Percentiles rank a stretch among this genome's conserved stretches.
Conservation (phyloP, 306 rosid genomes). For the Fagus sylvatica region DNA sequence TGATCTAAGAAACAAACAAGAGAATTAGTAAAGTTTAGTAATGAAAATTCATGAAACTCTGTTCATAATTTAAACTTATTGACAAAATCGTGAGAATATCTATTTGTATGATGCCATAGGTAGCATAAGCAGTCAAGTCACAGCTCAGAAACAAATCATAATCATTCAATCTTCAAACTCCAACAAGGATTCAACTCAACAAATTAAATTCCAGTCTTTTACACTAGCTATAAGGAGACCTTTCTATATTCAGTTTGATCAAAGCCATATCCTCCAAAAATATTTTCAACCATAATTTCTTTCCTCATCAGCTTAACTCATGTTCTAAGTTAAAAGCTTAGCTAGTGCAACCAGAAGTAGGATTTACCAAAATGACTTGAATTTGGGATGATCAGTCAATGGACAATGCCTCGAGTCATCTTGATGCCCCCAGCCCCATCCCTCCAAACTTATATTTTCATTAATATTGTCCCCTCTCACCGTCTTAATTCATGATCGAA, state of each 20-base stretch:
- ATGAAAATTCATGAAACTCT: background rate
- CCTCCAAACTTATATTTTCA: background rate
- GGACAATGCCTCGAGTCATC: background rate
- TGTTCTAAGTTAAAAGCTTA: background rate
- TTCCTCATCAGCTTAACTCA: background rate
- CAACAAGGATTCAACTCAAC: background rate
- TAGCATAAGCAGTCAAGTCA: background rate
- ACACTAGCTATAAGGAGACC: background rate
- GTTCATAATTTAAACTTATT: background rate
- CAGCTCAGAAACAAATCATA: background rate
- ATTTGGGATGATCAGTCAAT: no score
- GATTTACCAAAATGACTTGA: no score
- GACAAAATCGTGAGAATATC: background rate
- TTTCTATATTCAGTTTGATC: background rate
- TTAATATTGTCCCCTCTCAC: background rate
- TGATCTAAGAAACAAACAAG: no score
- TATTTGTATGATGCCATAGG: background rate
- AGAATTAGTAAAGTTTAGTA: background rate
- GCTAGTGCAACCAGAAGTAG: no score
- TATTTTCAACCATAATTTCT: background rate
- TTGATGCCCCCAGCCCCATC: background rate
- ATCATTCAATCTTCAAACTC: background rate
- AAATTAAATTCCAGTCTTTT: background rate
- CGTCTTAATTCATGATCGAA: background rate
- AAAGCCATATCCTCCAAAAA: background rate